Conservation (phyloP, 306 rosid genomes). For the Geum urbanum region DNA sequence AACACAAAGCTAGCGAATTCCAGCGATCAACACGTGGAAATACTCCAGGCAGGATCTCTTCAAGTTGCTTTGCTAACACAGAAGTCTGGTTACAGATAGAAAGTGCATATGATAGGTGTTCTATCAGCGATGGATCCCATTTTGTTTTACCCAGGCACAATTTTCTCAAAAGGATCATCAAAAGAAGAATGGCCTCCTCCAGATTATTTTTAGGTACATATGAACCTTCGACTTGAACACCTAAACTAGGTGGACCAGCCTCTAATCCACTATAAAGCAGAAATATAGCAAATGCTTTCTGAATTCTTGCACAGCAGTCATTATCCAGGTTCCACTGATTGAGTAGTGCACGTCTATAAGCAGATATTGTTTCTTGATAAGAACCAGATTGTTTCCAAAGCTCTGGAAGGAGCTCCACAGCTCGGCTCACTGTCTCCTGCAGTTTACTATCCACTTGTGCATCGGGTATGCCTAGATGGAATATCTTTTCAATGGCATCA, state of each 20-base stretch:
- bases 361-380: conserved; percentile 60
- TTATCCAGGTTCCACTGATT: conserved; percentile 89
- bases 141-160: conserved; percentile 54
- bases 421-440: conserved; percentile 78
- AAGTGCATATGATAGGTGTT: conserved; percentile 84
- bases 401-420: conserved; percentile 96
- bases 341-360: conserved; percentile 83
- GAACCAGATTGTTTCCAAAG: conserved; percentile 73
- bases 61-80: conserved; percentile 66
- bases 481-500: conserved; percentile 86
- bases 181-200: conserved; percentile 87
- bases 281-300: conserved; percentile 68
- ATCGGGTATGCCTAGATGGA: conserved; percentile 64
- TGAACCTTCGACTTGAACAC: conserved; percentile 72
- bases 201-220: conserved; percentile 85
- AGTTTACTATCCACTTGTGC: conserved; percentile 75
- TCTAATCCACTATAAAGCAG: conserved; percentile 85
- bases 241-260: conserved; percentile 84
- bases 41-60: conserved; percentile 84
- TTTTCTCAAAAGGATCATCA: conserved; percentile 74
- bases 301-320: conserved; percentile 80
- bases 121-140: conserved; percentile 94
- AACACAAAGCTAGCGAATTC: conserved; percentile 84
- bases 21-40: conserved; percentile 85
- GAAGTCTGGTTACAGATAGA: conserved; percentile 80